These are phyloP conservation scores for Claviceps fusiformis DNA, from an alignment of 2,329 filamentous ascomycete species.

Conservation along the genomic window DNA sequence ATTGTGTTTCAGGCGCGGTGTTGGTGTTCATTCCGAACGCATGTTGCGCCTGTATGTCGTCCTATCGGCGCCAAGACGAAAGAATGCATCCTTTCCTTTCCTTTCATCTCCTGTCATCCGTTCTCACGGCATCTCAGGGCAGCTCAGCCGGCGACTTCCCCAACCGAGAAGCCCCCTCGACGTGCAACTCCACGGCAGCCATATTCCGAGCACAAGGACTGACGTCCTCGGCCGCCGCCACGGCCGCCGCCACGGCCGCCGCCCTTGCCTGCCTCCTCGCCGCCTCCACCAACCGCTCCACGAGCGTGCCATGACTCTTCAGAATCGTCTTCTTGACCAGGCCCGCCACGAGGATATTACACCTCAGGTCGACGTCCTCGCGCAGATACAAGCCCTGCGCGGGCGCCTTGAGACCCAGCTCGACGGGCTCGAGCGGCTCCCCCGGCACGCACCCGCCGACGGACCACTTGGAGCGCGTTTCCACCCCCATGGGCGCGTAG, in stretches of 20 bases:
- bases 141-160: too few relatives aligned
- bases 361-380: slow-evolving; percentile 74
- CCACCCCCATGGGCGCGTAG: slow-evolving; percentile 12
- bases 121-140: too few relatives aligned
- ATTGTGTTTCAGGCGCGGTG: too few relatives aligned
- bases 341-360: slow-evolving; percentile 58
- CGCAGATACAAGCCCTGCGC: slow-evolving; percentile 60
- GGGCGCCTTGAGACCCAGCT: slow-evolving; percentile 54
- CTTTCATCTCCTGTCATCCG: too few relatives aligned
- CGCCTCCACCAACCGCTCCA: slow-evolving; percentile 40
- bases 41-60: too few relatives aligned
- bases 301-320: slow-evolving; percentile 57
- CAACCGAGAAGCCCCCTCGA: too few relatives aligned
- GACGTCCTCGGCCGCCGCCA: not conserved
- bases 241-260: not conserved
- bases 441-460: slow-evolving; percentile 59
- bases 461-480: slow-evolving; percentile 67
- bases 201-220: too few relatives aligned
- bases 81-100: too few relatives aligned
- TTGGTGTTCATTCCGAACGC: too few relatives aligned
- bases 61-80: too few relatives aligned
- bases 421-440: slow-evolving; percentile 50
- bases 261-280: not conserved
- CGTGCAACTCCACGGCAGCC: too few relatives aligned
- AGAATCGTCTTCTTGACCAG: slow-evolving; percentile 78